Evolutionary conservation across 2,329 filamentous ascomycete genomes (phyloP).

Genomic region (Colletotrichum costaricense): DNA sequence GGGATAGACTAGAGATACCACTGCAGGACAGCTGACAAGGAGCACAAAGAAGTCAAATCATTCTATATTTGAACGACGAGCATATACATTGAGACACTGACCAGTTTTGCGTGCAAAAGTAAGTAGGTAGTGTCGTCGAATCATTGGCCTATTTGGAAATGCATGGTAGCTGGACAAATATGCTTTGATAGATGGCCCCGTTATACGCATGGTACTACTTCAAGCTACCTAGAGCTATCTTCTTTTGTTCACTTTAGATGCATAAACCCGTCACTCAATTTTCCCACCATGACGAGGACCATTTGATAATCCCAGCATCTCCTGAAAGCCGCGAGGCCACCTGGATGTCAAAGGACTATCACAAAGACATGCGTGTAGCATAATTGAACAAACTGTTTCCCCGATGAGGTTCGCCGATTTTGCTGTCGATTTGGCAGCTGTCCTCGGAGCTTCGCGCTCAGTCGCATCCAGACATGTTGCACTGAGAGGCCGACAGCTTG

Average conservation of each 20-base stretch:
- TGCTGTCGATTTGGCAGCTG: slow-evolving; percentile 75
- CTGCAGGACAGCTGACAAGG: neutral
- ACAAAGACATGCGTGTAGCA: slow-evolving; percentile 6
- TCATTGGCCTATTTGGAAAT: neutral
- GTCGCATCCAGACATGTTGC: slow-evolving; percentile 73
- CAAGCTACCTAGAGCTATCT: neutral
- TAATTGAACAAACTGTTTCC: neutral
- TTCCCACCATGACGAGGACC: slow-evolving; percentile 35
- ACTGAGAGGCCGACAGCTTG: slow-evolving; percentile 65
- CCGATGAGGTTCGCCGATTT: slow-evolving; percentile 72
- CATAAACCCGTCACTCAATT: slow-evolving; percentile 13
- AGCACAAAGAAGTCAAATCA: no score
- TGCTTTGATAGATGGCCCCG: neutral
- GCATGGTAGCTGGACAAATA: neutral
- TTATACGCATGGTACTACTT: neutral
- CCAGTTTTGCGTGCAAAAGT: neutral
- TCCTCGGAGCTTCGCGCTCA: slow-evolving; percentile 76
- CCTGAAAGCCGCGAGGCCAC: neutral
- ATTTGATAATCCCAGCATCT: neutral
- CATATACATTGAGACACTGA: neutral
- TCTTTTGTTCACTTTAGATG: neutral
- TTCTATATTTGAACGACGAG: neutral
- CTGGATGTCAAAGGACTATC: neutral
- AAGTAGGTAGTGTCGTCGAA: neutral
- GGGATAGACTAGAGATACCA: neutral